Evolutionary conservation across 257 asterid species (phyloP).

Genomic region (Nyctanthes arbortristis): DNA sequence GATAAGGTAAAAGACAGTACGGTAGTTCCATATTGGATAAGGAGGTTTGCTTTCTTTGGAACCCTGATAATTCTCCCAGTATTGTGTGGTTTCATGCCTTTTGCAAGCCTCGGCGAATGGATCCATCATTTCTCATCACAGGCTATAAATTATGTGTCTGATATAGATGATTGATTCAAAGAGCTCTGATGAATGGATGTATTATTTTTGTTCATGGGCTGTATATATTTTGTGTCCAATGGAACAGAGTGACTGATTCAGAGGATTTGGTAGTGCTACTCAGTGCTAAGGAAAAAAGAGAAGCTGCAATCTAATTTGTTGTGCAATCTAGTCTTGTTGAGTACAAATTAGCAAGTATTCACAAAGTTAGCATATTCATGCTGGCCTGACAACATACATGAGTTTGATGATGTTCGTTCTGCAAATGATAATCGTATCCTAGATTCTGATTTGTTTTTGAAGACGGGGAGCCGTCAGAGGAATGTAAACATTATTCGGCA

Average conservation of each 20-base stretch:
- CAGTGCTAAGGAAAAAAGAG: too few species aligned
- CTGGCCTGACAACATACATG: too few species aligned
- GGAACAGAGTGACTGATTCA: too few species aligned
- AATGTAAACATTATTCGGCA: not conserved
- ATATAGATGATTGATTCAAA: slow-evolving; percentile 39
- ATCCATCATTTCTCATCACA: slow-evolving; percentile 51
- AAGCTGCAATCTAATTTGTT: not conserved
- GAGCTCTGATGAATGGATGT: too few species aligned
- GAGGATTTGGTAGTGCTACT: not conserved
- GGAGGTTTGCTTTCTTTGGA: slow-evolving; percentile 46
- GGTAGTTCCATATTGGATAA: slow-evolving; percentile 55
- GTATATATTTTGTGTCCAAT: too few species aligned
- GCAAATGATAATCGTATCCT: too few species aligned
- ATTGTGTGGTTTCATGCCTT: slow-evolving; percentile 82
- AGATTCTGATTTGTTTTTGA: not conserved
- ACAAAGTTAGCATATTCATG: not conserved
- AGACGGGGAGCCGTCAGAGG: not conserved
- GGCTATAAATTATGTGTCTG: slow-evolving; percentile 13
- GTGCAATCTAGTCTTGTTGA: not conserved
- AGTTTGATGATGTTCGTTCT: too few species aligned
- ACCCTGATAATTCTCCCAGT: slow-evolving; percentile 56
- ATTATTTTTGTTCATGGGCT: too few species aligned
- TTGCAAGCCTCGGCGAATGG: slow-evolving; percentile 80
- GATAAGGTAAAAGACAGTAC: slow-evolving; percentile 26
- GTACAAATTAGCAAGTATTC: not conserved